Conservation (phyloP, 2,329 filamentous ascomycete genomes). For the Simplicillium sp. region DNA sequence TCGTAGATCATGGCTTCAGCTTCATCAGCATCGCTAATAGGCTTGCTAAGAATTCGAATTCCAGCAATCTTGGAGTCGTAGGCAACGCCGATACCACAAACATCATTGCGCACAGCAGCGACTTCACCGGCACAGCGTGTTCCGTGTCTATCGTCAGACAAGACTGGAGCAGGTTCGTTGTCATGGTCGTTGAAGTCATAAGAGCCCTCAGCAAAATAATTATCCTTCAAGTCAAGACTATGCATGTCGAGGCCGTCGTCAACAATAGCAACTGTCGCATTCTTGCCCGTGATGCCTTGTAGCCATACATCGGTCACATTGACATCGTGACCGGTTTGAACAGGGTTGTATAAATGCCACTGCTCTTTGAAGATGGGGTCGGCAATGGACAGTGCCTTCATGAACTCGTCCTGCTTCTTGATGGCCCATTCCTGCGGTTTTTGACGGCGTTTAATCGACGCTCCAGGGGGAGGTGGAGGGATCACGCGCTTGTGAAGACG, state of each 20-base stretch:
- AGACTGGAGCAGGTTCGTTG: slow-evolving; percentile 68
- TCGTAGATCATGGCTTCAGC: slow-evolving; percentile 88
- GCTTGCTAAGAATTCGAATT: slow-evolving; percentile 82
- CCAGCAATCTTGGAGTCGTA: slow-evolving; percentile 87
- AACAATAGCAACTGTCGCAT: slow-evolving; percentile 84
- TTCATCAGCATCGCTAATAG: slow-evolving; percentile 88
- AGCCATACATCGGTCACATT: slow-evolving; percentile 95
- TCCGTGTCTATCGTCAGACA: slow-evolving; percentile 81
- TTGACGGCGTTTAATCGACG: slow-evolving; percentile 6
- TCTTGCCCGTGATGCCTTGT: slow-evolving; percentile 81
- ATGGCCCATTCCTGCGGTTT: slow-evolving; percentile 32
- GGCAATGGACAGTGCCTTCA: slow-evolving; percentile 58
- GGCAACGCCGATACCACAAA: slow-evolving; percentile 91
- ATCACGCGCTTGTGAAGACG: slow-evolving; percentile 44
- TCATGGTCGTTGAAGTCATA: slow-evolving; percentile 91
- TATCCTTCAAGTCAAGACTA: slow-evolving; percentile 82
- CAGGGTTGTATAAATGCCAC: slow-evolving; percentile 87
- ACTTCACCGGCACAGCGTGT: slow-evolving; percentile 94
- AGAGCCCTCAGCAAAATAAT: slow-evolving; percentile 88
- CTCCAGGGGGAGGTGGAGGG: slow-evolving; percentile 26
- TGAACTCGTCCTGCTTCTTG: slow-evolving; percentile 49
- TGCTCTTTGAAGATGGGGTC: slow-evolving; percentile 92
- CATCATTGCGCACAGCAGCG: slow-evolving; percentile 80
- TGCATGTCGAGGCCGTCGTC: slow-evolving; percentile 96
- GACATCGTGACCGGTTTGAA: slow-evolving; percentile 78